Evolutionary conservation across 192 early-diverging fungal genomes (phyloP), one percentile per base, ranked within the genome.

Genomic region (Backusella westeae): DNA sequence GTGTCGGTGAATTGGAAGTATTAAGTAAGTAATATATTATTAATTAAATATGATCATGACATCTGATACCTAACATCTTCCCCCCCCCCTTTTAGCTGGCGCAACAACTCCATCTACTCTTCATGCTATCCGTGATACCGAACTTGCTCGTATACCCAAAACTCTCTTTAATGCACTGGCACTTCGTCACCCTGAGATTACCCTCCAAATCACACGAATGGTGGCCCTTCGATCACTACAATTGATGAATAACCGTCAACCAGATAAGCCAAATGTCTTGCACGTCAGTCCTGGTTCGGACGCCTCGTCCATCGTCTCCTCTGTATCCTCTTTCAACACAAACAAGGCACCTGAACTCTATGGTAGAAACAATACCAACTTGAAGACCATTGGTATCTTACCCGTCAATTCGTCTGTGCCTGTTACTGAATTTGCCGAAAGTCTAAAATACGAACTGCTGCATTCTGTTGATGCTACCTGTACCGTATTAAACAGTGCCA

Each of bases 61-160:
- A 26, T 26, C 0, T 70, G 15, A 15, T 23, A 10, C 23, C 32
- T 32, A 32, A 32, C 32, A 8, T 38, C 23, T 67, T 67, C 19
- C 77, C 63, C 70, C 59, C 8, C 56, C n/a, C 44, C 39, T 23
- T 39, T 12, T 73, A 86, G 85, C 88, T 78, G 87, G 83, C 34
- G 83, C 87, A 14, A 88, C 90, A 3, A 90, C 94, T 56, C 89
- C 89, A 21, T 92, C 91, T 23, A 99, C 96, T 6, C 85, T 99
- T 32, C 97, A 99, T 76, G 98, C 98, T 2, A 99, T 99, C 75
- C 92, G 98, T 52, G 98, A 99, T 79, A 92, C 96, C 0, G 97
- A 99, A 84, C 88, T 99, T 29, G 96, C 96, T 23, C 89, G 97
- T 14, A 93, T 99, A 85, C 98, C 98, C 6, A 95, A 94, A 65